A percentile compares a stretch with the other conserved stretches of the same genome.
Evolutionary conservation across 1,284 basidiomycete species (phyloP).

Genomic region (Ganoderma meredithae): DNA sequence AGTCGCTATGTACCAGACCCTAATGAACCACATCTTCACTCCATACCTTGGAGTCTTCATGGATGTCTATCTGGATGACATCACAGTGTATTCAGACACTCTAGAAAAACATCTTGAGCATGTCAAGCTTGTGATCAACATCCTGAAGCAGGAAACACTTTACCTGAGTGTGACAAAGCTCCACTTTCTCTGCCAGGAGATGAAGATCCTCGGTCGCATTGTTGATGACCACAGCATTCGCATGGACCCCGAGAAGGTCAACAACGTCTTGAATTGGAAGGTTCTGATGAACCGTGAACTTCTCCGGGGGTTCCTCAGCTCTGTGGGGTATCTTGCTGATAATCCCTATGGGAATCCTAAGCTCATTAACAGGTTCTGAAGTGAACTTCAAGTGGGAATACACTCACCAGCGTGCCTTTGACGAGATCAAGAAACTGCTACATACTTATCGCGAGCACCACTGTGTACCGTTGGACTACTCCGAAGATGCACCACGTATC

Average conservation of each 20-base stretch:
- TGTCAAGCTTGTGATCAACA: conserved; percentile 34
- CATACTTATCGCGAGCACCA: conserved; percentile 27
- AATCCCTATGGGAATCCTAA: conserved; percentile 33
- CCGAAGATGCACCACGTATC: conserved; percentile 22
- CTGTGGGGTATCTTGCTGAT: conserved; percentile 20
- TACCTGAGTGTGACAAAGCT: conserved; percentile 39
- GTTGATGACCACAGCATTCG: conserved; percentile 39
- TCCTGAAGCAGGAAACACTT: conserved; percentile 34
- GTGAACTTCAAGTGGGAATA: conserved; percentile 31
- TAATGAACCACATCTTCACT: conserved; percentile 6
- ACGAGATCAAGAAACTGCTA: conserved; percentile 35
- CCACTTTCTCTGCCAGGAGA: conserved; percentile 33
- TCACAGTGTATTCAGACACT: conserved; percentile 21
- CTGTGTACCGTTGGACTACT: conserved; percentile 34
- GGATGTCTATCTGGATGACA: conserved; percentile 29
- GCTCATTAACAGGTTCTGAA: conserved; percentile 19
- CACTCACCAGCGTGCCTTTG: conserved; percentile 39
- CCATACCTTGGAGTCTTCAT: conserved; percentile 30
- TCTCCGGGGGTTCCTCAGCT: conserved; percentile 4
- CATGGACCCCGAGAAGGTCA: conserved; percentile 35
- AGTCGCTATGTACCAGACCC: conserved; percentile 32
- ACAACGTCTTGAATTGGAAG: conserved; percentile 42
- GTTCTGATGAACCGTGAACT: conserved; percentile 32
- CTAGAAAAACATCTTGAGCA: conserved; percentile 39
- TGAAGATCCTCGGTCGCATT: conserved; percentile 43